Percentiles rank a stretch among this genome's conserved stretches.
Evolutionary conservation across 2,329 filamentous ascomycete genomes (phyloP).

Genomic region (Trichoderma gracile): DNA sequence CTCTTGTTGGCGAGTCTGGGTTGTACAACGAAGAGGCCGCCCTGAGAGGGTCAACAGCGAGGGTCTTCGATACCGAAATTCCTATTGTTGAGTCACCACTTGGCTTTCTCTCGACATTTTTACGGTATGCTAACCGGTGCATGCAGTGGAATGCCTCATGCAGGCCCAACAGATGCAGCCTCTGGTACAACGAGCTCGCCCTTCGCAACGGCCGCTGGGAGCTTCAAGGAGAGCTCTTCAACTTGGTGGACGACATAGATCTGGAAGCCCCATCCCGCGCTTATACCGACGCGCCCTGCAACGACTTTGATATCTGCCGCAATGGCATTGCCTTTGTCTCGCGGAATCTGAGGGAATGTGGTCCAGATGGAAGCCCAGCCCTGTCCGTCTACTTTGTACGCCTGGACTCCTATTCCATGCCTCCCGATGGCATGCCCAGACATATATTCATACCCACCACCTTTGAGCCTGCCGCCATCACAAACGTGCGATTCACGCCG

Average conservation of each 20-base stretch:
- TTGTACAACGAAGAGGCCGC: conserved; percentile 38
- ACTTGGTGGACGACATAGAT: conserved; percentile 36
- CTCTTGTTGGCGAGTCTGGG: conserved; percentile 37
- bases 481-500: conserved; percentile 41
- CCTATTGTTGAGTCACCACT: conserved; percentile 31
- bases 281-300: conserved; percentile 29
- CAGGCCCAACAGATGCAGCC: conserved; percentile 36
- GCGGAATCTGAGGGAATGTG: conserved; percentile 26
- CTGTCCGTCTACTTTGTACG: conserved; percentile 38
- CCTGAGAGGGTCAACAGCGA: conserved; percentile 34
- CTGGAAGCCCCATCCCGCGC: conserved; percentile 38
- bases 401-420: conserved; percentile 37
- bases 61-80: conserved; percentile 39
- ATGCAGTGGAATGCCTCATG: conserved; percentile 39
- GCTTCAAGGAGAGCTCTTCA: conserved; percentile 36
- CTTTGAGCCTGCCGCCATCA: conserved; percentile 19
- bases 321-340: conserved; percentile 41
- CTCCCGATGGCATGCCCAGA: conserved; percentile 30
- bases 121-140: conserved; percentile 33
- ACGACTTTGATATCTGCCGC: conserved; percentile 39
- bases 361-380: conserved; percentile 26
- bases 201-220: conserved; percentile 35
- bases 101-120: background rate
- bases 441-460: conserved; percentile 31
- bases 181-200: conserved; percentile 44